phyloP scores from a whole-genome alignment of 192 early-diverging fungal genomes.

The Diversispora eburnea region DNA sequence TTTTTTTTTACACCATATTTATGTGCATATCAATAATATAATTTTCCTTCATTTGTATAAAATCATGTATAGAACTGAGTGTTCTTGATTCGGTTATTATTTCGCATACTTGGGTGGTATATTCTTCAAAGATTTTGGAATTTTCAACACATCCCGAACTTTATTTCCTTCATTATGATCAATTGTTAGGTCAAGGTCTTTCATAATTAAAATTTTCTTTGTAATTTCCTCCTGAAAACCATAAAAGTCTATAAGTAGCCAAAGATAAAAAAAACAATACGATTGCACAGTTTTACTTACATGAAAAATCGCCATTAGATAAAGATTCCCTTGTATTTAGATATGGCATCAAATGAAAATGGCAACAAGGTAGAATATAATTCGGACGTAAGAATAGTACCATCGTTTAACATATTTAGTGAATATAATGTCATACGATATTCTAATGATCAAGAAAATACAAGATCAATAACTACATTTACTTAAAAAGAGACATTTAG shows the following conservation, averaged over 20 bases:
- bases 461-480: background rate
- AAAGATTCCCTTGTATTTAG: conserved; percentile 20
- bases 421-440: conserved; percentile 11
- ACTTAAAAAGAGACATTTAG: background rate
- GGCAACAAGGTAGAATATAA: conserved; percentile 8
- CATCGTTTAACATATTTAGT: conserved; percentile 12
- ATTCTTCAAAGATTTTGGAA: conserved; percentile 3
- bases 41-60: too few species aligned
- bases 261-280: background rate
- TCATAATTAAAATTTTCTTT: conserved; percentile 7
- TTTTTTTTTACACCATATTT: too few species aligned
- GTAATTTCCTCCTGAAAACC: conserved; percentile 1
- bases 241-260: background rate
- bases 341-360: conserved; percentile 9
- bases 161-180: background rate
- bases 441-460: background rate
- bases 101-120: too few species aligned
- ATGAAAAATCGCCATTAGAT: conserved; percentile 14
- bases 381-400: conserved; percentile 10
- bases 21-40: too few species aligned
- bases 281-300: conserved; percentile 11
- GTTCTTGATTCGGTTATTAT: too few species aligned
- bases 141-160: conserved; percentile 5
- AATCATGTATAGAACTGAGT: too few species aligned
- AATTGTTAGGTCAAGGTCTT: background rate